Evolutionary conservation across 2,329 filamentous ascomycete genomes (phyloP).

Genomic region (Ophiosphaerella narmari): DNA sequence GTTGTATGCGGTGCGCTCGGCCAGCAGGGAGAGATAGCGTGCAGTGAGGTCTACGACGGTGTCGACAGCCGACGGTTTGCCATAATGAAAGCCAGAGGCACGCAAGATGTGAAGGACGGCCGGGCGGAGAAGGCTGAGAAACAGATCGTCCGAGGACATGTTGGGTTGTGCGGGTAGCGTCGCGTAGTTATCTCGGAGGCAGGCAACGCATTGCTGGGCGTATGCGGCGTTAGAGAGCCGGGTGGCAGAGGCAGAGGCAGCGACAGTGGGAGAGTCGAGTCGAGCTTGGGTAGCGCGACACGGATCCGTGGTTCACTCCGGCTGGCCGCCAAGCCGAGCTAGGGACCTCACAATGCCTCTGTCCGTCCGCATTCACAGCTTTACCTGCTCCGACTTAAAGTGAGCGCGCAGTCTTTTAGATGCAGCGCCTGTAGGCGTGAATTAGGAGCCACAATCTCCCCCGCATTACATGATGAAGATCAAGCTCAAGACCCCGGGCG

Average conservation of each 20-base stretch:
- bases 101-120: slow-evolving; percentile 89
- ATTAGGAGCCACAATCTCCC: not conserved
- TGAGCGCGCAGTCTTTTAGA: slow-evolving; percentile 6
- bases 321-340: slow-evolving; percentile 8
- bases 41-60: slow-evolving; percentile 84
- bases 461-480: slow-evolving; percentile 34
- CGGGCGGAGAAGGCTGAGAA: slow-evolving; percentile 82
- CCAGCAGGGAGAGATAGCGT: slow-evolving; percentile 77
- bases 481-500: slow-evolving; percentile 34
- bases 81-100: slow-evolving; percentile 85
- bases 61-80: slow-evolving; percentile 81
- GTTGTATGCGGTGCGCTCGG: slow-evolving; percentile 72
- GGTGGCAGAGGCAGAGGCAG: slow-evolving; percentile 7
- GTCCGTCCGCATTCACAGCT: slow-evolving; percentile 4
- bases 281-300: not conserved
- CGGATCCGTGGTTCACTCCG: slow-evolving; percentile 10
- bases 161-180: slow-evolving; percentile 24
- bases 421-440: slow-evolving; percentile 10
- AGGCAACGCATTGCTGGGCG: slow-evolving; percentile 28
- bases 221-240: not conserved
- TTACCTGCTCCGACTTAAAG: not conserved
- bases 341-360: slow-evolving; percentile 13
- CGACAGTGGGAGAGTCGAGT: not conserved
- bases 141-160: slow-evolving; percentile 54
- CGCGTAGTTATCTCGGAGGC: slow-evolving; percentile 20